Percentiles rank a stretch among this genome's conserved stretches.
Conservation (phyloP, 1,284 basidiomycete species). For the Leccinum ambiguum region DNA sequence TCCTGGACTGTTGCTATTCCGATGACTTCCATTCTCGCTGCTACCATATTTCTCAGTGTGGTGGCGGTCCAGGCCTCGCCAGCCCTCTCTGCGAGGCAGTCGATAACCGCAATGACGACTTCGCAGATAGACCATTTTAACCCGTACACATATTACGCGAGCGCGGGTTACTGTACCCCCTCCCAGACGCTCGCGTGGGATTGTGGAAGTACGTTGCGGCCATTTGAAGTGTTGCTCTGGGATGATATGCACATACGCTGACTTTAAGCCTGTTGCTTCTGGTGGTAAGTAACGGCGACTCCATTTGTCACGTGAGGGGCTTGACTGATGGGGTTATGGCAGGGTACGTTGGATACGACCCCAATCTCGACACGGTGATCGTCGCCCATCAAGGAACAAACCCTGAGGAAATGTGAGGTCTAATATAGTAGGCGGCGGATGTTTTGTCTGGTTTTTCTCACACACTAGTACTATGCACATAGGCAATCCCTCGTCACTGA, state of each 20-base stretch:
- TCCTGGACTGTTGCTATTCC: neutral
- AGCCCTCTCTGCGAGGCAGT: constrained; percentile 28
- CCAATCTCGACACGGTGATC: constrained; percentile 34
- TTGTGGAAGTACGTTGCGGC: constrained; percentile 52
- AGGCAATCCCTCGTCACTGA: constrained; percentile 57
- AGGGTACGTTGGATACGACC: constrained; percentile 43
- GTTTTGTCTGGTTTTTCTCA: neutral
- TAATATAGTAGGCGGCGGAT: neutral
- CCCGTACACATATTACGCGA: constrained; percentile 58
- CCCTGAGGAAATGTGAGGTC: constrained; percentile 31
- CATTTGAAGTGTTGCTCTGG: neutral
- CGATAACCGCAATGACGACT: constrained; percentile 42
- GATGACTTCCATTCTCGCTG: constrained; percentile 23
- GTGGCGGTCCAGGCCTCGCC: constrained; percentile 27
- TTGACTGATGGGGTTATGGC: neutral
- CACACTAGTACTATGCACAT: neutral
- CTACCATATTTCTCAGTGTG: constrained; percentile 16
- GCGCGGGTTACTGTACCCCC: constrained; percentile 54
- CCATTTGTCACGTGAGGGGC: constrained; percentile 2
- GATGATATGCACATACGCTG: constrained; percentile 19
- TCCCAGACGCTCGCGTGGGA: constrained; percentile 49
- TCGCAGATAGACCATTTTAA: constrained; percentile 48
- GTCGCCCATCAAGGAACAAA: constrained; percentile 40
- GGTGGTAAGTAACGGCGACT: constrained; percentile 62
- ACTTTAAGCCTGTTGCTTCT: constrained; percentile 57